A percentile compares a stretch with the other conserved stretches of the same genome.
Conservation (phyloP, 2,329 filamentous ascomycete genomes). For the Penicillium sp. region DNA sequence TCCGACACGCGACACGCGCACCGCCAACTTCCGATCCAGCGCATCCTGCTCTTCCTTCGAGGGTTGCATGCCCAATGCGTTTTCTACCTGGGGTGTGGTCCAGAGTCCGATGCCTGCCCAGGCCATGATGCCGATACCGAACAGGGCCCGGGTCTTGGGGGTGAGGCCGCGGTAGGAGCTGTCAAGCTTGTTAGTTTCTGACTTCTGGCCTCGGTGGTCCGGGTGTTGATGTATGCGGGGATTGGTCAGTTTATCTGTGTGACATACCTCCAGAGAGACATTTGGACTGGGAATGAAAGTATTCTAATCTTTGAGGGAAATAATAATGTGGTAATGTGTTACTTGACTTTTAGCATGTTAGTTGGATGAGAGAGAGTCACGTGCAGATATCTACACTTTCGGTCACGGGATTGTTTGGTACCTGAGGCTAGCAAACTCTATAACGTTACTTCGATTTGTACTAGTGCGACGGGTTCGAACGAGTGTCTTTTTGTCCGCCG, state of each 20-base stretch:
- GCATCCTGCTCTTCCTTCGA: slow-evolving; percentile 70
- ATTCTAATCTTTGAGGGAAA: background rate
- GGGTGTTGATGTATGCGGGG: background rate
- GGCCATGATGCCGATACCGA: slow-evolving; percentile 71
- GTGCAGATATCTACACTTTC: slow-evolving; percentile 1
- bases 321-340: background rate
- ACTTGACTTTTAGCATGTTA: background rate
- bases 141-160: slow-evolving; percentile 65
- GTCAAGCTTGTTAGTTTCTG: background rate
- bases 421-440: slow-evolving; percentile 2
- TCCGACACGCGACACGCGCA: slow-evolving; percentile 33
- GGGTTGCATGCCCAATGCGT: slow-evolving; percentile 68
- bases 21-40: slow-evolving; percentile 49
- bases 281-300: slow-evolving; percentile 10
- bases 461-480: slow-evolving; percentile 3
- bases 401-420: slow-evolving; percentile 1
- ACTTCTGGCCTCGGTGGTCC: background rate
- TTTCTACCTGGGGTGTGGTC: slow-evolving; percentile 68
- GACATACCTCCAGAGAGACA: slow-evolving; percentile 42
- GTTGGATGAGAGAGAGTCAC: background rate
- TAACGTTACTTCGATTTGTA: background rate
- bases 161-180: slow-evolving; percentile 71
- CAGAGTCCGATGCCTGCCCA: slow-evolving; percentile 75
- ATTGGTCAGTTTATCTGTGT: background rate
- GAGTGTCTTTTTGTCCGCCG: background rate